Base-by-base conservation (phyloP, 1,284 basidiomycete species). In the Trametes polyzona region DNA sequence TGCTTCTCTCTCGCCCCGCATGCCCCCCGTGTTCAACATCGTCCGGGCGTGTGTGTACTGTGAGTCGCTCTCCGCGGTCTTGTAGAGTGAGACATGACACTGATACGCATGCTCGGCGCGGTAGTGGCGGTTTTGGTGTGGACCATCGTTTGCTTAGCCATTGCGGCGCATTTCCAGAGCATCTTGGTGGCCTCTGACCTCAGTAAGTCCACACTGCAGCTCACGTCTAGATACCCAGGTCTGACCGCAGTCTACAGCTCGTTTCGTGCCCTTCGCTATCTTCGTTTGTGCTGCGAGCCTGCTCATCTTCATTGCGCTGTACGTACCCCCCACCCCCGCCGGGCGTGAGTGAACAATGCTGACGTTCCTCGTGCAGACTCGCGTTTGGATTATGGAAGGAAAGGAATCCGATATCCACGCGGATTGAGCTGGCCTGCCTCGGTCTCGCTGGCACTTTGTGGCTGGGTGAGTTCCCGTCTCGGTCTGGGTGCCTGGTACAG, bases 241-340 rank as follows among this genome's bases (percentile, higher is more conserved):
- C 59, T 57, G 40, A 60, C 40, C 39, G 40, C 24, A 19, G 24
- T 43, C 19, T 24, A 32, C 67, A 92, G 90, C 90, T 75, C 88
- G 84, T 76, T 93, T 92, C 70, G 84, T 93, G 44, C 90, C 90
- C 17, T 90, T 92, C 66, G 86, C 90, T 55, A 83, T 92, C 68
- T 92, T 92, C 65, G 88, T 91, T 40, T 89, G 86, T 65, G 77
- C 77, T 40, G 81, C 80, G 37, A 90, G 86, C 68, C 68, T 92
- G 67, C 71, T 88, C 61, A 82, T 91, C 65, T 80, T 90, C 55
- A 64, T 83, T 43, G 73, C 82, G 51, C 79, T 93, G 89, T 90
- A 60, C 67, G 86, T 75, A 40, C 68, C 5, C 19, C 52, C 33
- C 26, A 14, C 48, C 19, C 26, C 16, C 8, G 8, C 17, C 48